A percentile compares a stretch with the other conserved stretches of the same genome.
Evolutionary conservation across 2,329 filamentous ascomycete genomes (phyloP).

Genomic region (Nakataea oryzae): DNA sequence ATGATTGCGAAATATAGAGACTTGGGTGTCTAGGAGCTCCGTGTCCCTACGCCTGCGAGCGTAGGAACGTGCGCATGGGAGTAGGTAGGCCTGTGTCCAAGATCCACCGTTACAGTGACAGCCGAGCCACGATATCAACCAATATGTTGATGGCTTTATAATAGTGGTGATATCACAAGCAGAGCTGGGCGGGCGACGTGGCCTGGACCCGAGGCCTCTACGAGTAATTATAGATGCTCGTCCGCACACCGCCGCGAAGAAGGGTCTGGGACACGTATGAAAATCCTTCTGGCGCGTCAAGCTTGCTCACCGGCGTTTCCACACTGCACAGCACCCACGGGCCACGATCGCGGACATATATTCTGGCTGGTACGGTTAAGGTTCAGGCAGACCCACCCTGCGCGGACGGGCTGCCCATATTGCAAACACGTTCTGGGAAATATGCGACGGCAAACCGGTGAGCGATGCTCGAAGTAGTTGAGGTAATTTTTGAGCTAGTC

Average conservation of each 20-base stretch:
- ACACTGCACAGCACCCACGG: too few relatives aligned
- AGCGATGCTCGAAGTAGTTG: not conserved
- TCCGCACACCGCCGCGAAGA: not conserved
- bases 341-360: not conserved
- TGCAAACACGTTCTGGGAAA: not conserved
- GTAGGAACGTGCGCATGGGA: too few relatives aligned
- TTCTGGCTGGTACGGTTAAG: not conserved
- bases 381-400: not conserved
- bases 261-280: not conserved
- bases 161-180: not conserved
- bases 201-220: too few relatives aligned
- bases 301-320: not conserved
- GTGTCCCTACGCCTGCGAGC: too few relatives aligned
- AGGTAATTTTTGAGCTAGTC: not conserved
- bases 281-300: not conserved
- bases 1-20: too few relatives aligned
- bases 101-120: too few relatives aligned
- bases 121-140: not conserved
- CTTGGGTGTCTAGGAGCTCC: too few relatives aligned
- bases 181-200: too few relatives aligned
- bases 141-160: not conserved
- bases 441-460: not conserved
- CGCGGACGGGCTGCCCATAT: not conserved
- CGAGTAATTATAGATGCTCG: not conserved
- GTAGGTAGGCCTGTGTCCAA: too few relatives aligned